Percentiles rank a stretch among this genome's conserved stretches.
These are phyloP conservation scores for Termitomyces sp. DNA, from an alignment of 768 basidiomycete genomes.

Conservation along the genomic window DNA sequence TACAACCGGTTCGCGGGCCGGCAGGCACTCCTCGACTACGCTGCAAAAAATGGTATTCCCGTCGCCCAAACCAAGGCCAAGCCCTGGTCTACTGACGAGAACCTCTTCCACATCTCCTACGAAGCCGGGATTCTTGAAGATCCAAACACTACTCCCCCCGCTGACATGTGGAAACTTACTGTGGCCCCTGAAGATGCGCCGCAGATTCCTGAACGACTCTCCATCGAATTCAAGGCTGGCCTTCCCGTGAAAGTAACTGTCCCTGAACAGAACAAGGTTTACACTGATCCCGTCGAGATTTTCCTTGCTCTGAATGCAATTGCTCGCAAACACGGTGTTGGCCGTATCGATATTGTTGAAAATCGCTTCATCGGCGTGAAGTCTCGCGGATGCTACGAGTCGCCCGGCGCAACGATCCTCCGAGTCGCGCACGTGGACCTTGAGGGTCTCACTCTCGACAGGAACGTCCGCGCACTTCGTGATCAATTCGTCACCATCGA, in stretches of 20 bases:
- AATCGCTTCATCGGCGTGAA: slow-evolving; percentile 99
- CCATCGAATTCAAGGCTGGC: slow-evolving; percentile 83
- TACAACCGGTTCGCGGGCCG: slow-evolving; percentile 97
- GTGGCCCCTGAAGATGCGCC: slow-evolving; percentile 80
- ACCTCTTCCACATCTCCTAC: slow-evolving; percentile 99
- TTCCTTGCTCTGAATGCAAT: slow-evolving; percentile 89
- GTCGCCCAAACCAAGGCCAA: slow-evolving; percentile 94
- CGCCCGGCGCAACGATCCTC: slow-evolving; percentile 93
- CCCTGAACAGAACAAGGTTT: slow-evolving; percentile 44
- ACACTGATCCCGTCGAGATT: slow-evolving; percentile 93
- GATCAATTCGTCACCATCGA: slow-evolving; percentile 94
- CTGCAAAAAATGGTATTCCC: slow-evolving; percentile 83
- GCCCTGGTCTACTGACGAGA: slow-evolving; percentile 99
- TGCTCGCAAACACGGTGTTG: slow-evolving; percentile 92
- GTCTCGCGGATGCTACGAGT: slow-evolving; percentile 99
- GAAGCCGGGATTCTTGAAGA: slow-evolving; percentile 99
- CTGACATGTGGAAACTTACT: slow-evolving; percentile 99
- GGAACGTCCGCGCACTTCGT: slow-evolving; percentile 90
- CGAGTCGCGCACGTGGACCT: slow-evolving; percentile 94
- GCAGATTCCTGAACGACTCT: slow-evolving; percentile 66
- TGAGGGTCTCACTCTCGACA: slow-evolving; percentile 96
- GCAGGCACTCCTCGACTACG: slow-evolving; percentile 87
- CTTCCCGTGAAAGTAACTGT: slow-evolving; percentile 81
- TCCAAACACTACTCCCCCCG: slow-evolving; percentile 88
- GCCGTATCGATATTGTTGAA: slow-evolving; percentile 98